Percentiles rank a stretch among this genome's conserved stretches.
Evolutionary conservation across 1,284 basidiomycete genomes (phyloP).

Genomic region (Microbotryum scabiosae): DNA sequence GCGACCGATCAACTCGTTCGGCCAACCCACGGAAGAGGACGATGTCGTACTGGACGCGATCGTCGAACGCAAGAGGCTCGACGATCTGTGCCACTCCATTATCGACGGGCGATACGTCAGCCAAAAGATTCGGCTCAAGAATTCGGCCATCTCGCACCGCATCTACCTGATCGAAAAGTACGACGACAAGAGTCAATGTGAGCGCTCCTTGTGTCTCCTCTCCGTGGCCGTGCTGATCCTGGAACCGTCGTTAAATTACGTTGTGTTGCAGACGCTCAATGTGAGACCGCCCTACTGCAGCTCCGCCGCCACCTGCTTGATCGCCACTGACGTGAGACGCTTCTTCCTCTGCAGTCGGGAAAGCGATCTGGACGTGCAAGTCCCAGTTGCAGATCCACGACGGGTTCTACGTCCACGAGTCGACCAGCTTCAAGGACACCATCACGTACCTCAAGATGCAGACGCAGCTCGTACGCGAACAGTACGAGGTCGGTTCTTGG

Average conservation of each 20-base stretch:
- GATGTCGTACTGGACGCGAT: constrained; percentile 51
- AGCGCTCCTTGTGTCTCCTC: constrained; percentile 38
- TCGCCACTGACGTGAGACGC: constrained; percentile 9
- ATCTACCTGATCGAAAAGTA: constrained; percentile 52
- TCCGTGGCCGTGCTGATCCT: constrained; percentile 31
- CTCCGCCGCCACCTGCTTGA: too few relatives aligned
- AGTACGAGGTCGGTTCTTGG: constrained; percentile 37
- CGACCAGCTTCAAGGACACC: constrained; percentile 45
- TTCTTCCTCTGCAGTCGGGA: constrained; percentile 22
- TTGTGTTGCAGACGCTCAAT: constrained; percentile 11
- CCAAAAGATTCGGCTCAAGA: constrained; percentile 48
- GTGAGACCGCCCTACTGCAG: constrained; percentile 3
- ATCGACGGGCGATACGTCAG: constrained; percentile 49
- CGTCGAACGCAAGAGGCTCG: constrained; percentile 50
- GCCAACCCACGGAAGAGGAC: constrained; percentile 30
- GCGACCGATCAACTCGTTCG: constrained; percentile 36
- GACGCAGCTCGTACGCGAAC: constrained; percentile 43
- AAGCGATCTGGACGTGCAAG: constrained; percentile 40
- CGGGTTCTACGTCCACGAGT: constrained; percentile 50
- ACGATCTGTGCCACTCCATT: constrained; percentile 48
- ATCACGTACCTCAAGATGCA: constrained; percentile 47
- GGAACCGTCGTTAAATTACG: background rate
- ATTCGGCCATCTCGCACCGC: constrained; percentile 46
- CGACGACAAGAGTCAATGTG: constrained; percentile 39
- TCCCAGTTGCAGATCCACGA: constrained; percentile 50